These are phyloP conservation scores for Ambrosia hybrid DNA, from an alignment of 140 eudicot genomes.

Conservation along the genomic window DNA sequence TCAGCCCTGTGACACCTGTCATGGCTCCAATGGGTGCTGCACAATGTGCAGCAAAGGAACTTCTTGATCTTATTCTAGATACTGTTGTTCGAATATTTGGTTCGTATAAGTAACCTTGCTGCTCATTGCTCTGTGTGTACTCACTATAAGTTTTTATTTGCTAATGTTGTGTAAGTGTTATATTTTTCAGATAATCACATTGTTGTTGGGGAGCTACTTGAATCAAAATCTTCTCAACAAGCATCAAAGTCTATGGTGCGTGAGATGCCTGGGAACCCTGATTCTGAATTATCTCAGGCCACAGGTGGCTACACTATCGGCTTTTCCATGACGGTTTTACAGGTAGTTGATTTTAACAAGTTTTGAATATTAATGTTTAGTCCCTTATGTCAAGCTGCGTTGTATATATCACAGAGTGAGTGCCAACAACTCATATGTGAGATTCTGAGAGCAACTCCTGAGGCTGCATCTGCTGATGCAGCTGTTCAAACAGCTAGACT, in stretches of 20 bases:
- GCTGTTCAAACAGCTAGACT: conserved; percentile 98
- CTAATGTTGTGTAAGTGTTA: conserved; percentile 17
- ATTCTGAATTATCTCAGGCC: conserved; percentile 73
- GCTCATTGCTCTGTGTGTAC: conserved; percentile 10
- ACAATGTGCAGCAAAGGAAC: conserved; percentile 82
- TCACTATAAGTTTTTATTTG: neutral
- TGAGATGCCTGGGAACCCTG: conserved; percentile 72
- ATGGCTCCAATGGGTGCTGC: conserved; percentile 98
- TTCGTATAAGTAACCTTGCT: conserved; percentile 36
- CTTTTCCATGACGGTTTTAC: conserved; percentile 89
- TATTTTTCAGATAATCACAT: conserved; percentile 80
- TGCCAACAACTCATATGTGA: conserved; percentile 99
- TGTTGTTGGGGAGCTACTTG: conserved; percentile 89
- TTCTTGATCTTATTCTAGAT: conserved; percentile 80
- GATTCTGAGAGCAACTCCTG: conserved; percentile 97
- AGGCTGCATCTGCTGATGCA: conserved; percentile 98
- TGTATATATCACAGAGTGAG: conserved; percentile 62
- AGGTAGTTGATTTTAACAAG: conserved; percentile 45
- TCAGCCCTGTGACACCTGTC: conserved; percentile 95
- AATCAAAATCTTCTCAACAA: conserved; percentile 74
- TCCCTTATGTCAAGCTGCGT: conserved; percentile 14
- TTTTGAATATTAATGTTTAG: conserved; percentile 13
- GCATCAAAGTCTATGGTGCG: conserved; percentile 64
- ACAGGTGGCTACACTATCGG: conserved; percentile 97
- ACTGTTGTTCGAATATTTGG: conserved; percentile 82